Evolutionary conservation across 2,329 filamentous ascomycete genomes (phyloP).

Genomic region (Cladosporium velox): DNA sequence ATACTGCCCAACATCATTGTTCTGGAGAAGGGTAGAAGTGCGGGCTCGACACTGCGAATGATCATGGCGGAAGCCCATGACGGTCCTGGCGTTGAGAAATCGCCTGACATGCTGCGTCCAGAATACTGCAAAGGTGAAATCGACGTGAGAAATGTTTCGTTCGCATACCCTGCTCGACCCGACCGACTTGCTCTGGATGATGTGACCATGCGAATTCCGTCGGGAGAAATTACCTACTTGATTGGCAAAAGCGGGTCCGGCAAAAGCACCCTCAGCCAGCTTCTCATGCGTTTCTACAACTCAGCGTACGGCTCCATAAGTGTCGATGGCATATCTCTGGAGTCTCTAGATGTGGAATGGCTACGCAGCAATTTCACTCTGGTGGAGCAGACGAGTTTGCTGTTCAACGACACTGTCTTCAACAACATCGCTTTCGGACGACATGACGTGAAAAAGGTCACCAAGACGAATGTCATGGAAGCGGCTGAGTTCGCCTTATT

Average conservation of each 20-base stretch:
- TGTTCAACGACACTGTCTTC: constrained; percentile 80
- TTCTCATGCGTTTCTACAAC: constrained; percentile 77
- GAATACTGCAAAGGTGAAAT: constrained; percentile 64
- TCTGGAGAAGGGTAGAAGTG: constrained; percentile 75
- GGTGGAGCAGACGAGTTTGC: constrained; percentile 76
- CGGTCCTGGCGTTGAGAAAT: constrained; percentile 22
- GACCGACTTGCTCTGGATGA: constrained; percentile 60
- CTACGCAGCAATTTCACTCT: constrained; percentile 75
- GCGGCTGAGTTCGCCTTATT: constrained; percentile 71
- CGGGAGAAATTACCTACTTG: constrained; percentile 74
- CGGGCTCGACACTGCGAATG: constrained; percentile 63
- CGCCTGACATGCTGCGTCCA: constrained; percentile 31
- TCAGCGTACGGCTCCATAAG: constrained; percentile 65
- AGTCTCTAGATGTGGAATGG: constrained; percentile 68
- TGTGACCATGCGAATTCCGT: constrained; percentile 68
- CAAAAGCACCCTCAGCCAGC: constrained; percentile 83
- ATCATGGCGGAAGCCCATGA: constrained; percentile 43
- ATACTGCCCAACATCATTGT: constrained; percentile 76
- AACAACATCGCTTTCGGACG: constrained; percentile 77
- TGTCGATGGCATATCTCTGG: constrained; percentile 66
- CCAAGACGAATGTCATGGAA: constrained; percentile 57
- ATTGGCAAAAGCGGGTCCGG: constrained; percentile 87
- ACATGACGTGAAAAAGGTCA: constrained; percentile 50
- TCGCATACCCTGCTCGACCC: constrained; percentile 72
- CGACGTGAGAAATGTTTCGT: constrained; percentile 62